Evolutionary conservation across 2,329 filamentous ascomycete species (phyloP).

Genomic region (Sporothrix curviconia): DNA sequence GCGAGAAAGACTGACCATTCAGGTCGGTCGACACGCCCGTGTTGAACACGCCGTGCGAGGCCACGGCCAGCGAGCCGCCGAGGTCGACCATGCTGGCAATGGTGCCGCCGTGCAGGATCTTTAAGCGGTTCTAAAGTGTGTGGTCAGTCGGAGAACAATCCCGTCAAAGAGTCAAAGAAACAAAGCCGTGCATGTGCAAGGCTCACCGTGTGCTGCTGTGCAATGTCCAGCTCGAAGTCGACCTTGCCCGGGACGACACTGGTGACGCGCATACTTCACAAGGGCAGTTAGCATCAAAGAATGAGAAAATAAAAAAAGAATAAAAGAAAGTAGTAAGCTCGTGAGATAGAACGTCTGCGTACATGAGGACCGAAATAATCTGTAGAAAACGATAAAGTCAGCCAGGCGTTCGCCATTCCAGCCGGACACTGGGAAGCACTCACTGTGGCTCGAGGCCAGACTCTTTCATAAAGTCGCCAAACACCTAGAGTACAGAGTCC

Average conservation of each 20-base stretch:
- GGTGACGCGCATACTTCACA: slow-evolving; percentile 66
- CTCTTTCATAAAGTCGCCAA: slow-evolving; percentile 77
- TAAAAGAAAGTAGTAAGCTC: neutral
- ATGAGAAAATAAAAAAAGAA: no score
- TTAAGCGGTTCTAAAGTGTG: slow-evolving; percentile 63
- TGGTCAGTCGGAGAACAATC: neutral
- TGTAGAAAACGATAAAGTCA: slow-evolving; percentile 17
- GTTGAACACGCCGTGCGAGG: slow-evolving; percentile 55
- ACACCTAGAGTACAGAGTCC: slow-evolving; percentile 52
- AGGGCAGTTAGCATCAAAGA: neutral
- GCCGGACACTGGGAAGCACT: slow-evolving; percentile 17
- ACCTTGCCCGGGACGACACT: slow-evolving; percentile 60
- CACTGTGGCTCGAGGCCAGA: slow-evolving; percentile 87
- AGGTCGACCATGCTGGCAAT: slow-evolving; percentile 69
- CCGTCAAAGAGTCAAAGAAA: neutral
- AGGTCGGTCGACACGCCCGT: slow-evolving; percentile 61
- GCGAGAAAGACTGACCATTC: slow-evolving; percentile 39
- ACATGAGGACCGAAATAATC: slow-evolving; percentile 38
- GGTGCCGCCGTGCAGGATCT: slow-evolving; percentile 71
- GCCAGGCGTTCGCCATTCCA: neutral
- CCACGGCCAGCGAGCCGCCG: slow-evolving; percentile 58
- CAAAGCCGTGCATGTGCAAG: neutral
- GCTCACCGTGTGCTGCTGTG: slow-evolving; percentile 64
- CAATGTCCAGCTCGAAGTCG: slow-evolving; percentile 68
- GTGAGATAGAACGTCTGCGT: no score